phyloP scores from a whole-genome alignment of 2,329 filamentous ascomycete species.

The Blastomyces gilchristii region DNA sequence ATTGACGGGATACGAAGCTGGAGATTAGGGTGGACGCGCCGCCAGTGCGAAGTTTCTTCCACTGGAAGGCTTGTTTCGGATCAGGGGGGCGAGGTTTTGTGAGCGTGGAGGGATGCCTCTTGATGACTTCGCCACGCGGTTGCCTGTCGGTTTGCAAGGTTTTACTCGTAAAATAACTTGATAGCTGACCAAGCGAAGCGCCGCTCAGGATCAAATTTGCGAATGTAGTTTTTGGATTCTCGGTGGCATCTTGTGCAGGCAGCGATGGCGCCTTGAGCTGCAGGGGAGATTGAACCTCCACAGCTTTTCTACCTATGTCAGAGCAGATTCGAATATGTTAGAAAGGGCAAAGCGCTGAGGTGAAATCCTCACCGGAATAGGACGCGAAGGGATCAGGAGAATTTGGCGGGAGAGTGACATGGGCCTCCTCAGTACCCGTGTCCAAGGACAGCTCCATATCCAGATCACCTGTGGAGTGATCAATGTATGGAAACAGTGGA shows the following conservation, averaged over 20 bases:
- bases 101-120: background rate
- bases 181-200: background rate
- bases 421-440: background rate
- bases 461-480: background rate
- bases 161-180: background rate
- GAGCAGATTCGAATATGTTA: background rate
- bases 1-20: conserved; percentile 9
- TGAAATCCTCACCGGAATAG: background rate
- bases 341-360: background rate
- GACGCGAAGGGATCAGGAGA: background rate
- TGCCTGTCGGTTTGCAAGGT: background rate
- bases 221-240: background rate
- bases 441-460: background rate
- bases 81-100: background rate
- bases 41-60: background rate
- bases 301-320: conserved; percentile 4
- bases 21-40: background rate
- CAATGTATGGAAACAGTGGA: background rate
- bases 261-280: background rate
- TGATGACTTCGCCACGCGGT: background rate
- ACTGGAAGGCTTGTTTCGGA: background rate
- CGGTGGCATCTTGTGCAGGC: background rate
- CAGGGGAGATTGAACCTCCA: background rate
- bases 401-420: background rate
- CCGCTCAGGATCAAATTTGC: background rate